A percentile compares a stretch with the other conserved stretches of the same genome.
Conservation (phyloP, 176 grass and related monocot genomes). For the Zoysia japonica region DNA sequence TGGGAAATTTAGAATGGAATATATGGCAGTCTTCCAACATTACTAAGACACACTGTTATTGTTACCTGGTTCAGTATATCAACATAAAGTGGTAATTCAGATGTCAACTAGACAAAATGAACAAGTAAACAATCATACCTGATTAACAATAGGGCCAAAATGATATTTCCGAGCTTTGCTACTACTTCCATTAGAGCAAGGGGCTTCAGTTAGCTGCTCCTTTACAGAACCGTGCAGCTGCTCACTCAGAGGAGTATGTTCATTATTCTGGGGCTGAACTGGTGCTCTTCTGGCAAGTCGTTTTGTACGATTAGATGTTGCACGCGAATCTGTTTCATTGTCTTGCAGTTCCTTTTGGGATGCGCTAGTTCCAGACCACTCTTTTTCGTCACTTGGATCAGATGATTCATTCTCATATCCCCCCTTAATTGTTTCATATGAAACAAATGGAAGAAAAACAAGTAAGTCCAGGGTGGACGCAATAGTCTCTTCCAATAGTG, state of each 20-base stretch:
- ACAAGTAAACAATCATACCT: slow-evolving; percentile 47
- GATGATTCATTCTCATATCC: slow-evolving; percentile 58
- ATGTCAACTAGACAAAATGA: slow-evolving; percentile 15
- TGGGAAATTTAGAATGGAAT: neutral
- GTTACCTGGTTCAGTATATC: slow-evolving; percentile 18
- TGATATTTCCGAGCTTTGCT: slow-evolving; percentile 22
- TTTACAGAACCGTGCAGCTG: slow-evolving; percentile 22
- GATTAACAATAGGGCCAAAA: slow-evolving; percentile 46
- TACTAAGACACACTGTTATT: neutral
- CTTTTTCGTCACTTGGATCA: slow-evolving; percentile 67
- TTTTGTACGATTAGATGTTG: slow-evolving; percentile 26
- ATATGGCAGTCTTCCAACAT: neutral
- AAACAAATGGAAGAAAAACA: slow-evolving; percentile 28
- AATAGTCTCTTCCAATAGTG: neutral
- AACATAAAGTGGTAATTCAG: neutral
- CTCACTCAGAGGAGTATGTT: slow-evolving; percentile 36
- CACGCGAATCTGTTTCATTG: slow-evolving; percentile 34
- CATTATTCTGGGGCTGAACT: slow-evolving; percentile 32
- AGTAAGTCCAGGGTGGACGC: slow-evolving; percentile 33
- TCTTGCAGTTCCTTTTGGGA: slow-evolving; percentile 43
- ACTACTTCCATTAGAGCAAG: slow-evolving; percentile 43
- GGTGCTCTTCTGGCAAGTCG: slow-evolving; percentile 30
- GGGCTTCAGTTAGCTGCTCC: slow-evolving; percentile 36
- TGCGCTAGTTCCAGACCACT: slow-evolving; percentile 58
- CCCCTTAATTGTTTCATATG: slow-evolving; percentile 59